Percentiles rank a stretch among this genome's conserved stretches.
These are phyloP conservation scores for Zygosaccharomyces pseudobailii DNA, from an alignment of 1,139 yeast genomes.

Conservation along the genomic window DNA sequence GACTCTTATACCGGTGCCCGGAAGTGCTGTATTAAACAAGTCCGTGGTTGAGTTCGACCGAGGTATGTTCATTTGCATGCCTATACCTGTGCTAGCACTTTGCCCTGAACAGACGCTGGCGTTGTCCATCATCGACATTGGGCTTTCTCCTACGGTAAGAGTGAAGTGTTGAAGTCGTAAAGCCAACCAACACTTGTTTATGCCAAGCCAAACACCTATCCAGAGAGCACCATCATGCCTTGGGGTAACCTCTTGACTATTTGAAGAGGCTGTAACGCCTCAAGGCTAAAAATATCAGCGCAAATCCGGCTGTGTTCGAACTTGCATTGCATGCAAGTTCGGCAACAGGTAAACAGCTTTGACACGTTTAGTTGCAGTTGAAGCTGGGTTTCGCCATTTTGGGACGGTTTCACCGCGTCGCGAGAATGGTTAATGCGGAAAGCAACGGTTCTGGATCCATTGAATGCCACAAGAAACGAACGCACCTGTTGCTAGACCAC, in stretches of 20 bases:
- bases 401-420: slow-evolving; percentile 5
- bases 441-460: not conserved
- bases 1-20: slow-evolving; percentile 1
- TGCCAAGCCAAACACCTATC: not conserved
- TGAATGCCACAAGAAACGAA: not conserved
- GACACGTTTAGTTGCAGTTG: not conserved
- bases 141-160: not conserved
- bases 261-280: not conserved
- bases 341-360: not conserved
- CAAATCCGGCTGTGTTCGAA: not conserved
- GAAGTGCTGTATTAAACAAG: slow-evolving; percentile 16
- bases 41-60: slow-evolving; percentile 22
- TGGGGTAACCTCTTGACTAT: not conserved
- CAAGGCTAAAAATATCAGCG: not conserved
- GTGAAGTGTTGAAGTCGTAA: not conserved
- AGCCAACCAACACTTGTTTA: not conserved
- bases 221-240: not conserved
- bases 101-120: not conserved
- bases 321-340: not conserved
- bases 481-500: not conserved
- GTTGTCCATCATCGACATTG: not conserved
- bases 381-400: slow-evolving; percentile 4
- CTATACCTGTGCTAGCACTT: not conserved
- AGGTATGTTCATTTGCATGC: slow-evolving; percentile 12
- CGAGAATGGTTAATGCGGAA: not conserved